These are phyloP conservation scores for Musa beccarii DNA, from an alignment of 176 grass and related monocot species.

Conservation along the genomic window DNA sequence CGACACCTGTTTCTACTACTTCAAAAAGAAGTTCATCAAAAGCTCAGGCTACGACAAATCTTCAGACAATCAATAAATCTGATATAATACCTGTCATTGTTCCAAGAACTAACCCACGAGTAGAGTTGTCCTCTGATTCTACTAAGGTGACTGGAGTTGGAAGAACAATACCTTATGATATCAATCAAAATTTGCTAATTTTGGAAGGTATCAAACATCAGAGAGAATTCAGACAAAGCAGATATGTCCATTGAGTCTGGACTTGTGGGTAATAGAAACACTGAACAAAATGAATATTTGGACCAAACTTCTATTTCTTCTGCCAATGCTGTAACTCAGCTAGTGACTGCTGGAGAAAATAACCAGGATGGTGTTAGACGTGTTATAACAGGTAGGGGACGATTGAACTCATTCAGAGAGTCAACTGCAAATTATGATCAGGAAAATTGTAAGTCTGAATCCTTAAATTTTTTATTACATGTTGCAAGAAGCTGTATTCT, in stretches of 20 bases:
- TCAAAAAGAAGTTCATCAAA: constrained; percentile 66
- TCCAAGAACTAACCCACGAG: constrained; percentile 66
- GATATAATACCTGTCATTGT: constrained; percentile 66
- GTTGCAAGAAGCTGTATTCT: background rate
- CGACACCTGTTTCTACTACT: constrained; percentile 31
- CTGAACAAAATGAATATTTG: constrained; percentile 37
- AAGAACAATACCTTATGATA: constrained; percentile 39
- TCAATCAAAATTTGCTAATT: constrained; percentile 55
- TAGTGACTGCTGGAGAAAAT: constrained; percentile 45
- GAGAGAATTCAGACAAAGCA: constrained; percentile 36
- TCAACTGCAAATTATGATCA: constrained; percentile 34
- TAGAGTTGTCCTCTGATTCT: constrained; percentile 52
- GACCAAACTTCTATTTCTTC: constrained; percentile 46
- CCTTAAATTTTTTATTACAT: constrained; percentile 6
- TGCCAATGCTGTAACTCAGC: constrained; percentile 43
- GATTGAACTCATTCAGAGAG: constrained; percentile 32
- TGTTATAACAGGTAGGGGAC: constrained; percentile 22
- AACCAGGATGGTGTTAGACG: constrained; percentile 36
- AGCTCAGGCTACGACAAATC: constrained; percentile 41
- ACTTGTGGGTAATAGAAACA: constrained; percentile 30
- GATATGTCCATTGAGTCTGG: constrained; percentile 19
- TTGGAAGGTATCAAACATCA: constrained; percentile 32
- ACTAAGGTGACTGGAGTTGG: constrained; percentile 51
- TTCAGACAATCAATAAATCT: constrained; percentile 44
- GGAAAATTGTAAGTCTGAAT: constrained; percentile 63